These are phyloP conservation scores for Fusarium hostae DNA, from an alignment of 2,329 filamentous ascomycete species.

Conservation along the genomic window DNA sequence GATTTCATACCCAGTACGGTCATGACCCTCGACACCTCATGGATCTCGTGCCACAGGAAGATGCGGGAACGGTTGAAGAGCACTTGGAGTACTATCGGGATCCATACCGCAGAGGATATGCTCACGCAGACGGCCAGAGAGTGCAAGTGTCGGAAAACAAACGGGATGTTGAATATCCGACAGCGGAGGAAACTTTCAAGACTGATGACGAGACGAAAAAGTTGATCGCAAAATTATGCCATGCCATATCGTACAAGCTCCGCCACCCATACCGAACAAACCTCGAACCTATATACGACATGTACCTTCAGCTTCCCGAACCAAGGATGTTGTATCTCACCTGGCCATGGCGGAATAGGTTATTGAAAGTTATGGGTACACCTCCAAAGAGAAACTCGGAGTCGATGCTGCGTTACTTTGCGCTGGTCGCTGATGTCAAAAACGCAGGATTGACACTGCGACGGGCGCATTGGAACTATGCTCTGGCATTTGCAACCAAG, in stretches of 20 bases:
- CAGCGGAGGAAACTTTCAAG: slow-evolving; percentile 53
- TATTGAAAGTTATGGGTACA: slow-evolving; percentile 76
- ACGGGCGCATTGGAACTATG: slow-evolving; percentile 81
- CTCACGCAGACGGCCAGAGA: slow-evolving; percentile 60
- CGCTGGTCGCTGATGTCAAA: slow-evolving; percentile 85
- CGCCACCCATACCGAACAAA: slow-evolving; percentile 54
- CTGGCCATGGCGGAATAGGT: slow-evolving; percentile 65
- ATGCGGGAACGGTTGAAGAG: slow-evolving; percentile 61
- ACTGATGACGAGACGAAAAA: slow-evolving; percentile 50
- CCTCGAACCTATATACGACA: slow-evolving; percentile 59
- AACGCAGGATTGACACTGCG: slow-evolving; percentile 75
- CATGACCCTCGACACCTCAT: slow-evolving; percentile 59
- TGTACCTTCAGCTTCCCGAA: slow-evolving; percentile 63
- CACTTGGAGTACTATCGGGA: slow-evolving; percentile 64
- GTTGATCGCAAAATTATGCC: slow-evolving; percentile 54
- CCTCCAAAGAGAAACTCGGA: slow-evolving; percentile 65
- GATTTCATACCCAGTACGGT: slow-evolving; percentile 8
- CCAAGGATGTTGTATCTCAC: slow-evolving; percentile 63
- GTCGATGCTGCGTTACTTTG: slow-evolving; percentile 84
- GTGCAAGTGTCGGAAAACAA: slow-evolving; percentile 61
- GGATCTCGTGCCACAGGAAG: slow-evolving; percentile 62
- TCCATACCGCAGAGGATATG: slow-evolving; percentile 65
- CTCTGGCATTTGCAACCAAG: slow-evolving; percentile 80
- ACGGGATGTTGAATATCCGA: slow-evolving; percentile 61
- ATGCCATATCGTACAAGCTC: slow-evolving; percentile 55